phyloP scores from a whole-genome alignment of 2,329 filamentous ascomycete genomes.

The Aureobasidium sp. region DNA sequence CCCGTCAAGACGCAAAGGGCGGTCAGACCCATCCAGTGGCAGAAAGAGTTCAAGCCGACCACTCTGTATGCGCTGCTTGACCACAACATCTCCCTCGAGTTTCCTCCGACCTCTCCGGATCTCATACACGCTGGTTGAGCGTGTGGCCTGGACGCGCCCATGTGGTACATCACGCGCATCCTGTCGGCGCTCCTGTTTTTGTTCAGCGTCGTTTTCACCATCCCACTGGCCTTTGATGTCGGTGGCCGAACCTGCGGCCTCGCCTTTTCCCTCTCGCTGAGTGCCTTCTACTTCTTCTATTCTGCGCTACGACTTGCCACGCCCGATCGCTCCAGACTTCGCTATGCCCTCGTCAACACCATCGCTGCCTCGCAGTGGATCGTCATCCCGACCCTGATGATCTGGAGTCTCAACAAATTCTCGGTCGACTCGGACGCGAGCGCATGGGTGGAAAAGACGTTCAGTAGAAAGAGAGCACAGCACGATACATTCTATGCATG shows the following conservation, averaged over 20 bases:
- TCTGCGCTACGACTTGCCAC: conserved; percentile 72
- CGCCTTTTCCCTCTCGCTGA: conserved; percentile 83
- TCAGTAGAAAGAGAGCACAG: conserved; percentile 55
- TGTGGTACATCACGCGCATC: conserved; percentile 71
- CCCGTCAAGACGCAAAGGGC: conserved; percentile 1
- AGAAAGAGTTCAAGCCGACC: conserved; percentile 1
- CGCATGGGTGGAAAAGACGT: conserved; percentile 75
- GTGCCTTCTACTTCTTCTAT: conserved; percentile 83
- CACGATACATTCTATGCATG: conserved; percentile 67
- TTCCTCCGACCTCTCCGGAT: not conserved
- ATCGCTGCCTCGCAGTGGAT: conserved; percentile 77
- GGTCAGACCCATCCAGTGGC: conserved; percentile 4
- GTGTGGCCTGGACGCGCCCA: conserved; percentile 28
- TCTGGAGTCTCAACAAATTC: conserved; percentile 94
- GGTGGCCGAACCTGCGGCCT: conserved; percentile 89
- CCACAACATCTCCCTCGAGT: not conserved
- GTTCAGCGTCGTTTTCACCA: conserved; percentile 85
- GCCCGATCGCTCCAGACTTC: conserved; percentile 66
- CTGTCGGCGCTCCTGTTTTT: conserved; percentile 78
- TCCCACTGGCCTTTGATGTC: conserved; percentile 96
- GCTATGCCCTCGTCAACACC: conserved; percentile 59
- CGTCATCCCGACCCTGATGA: conserved; percentile 74
- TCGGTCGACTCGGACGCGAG: conserved; percentile 73
- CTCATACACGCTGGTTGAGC: conserved; percentile 9
- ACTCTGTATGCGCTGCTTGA: not conserved